Percentiles rank a stretch among this genome's conserved stretches.
Conservation (phyloP, 2,329 filamentous ascomycete species). For the Verticillium dahliae region DNA sequence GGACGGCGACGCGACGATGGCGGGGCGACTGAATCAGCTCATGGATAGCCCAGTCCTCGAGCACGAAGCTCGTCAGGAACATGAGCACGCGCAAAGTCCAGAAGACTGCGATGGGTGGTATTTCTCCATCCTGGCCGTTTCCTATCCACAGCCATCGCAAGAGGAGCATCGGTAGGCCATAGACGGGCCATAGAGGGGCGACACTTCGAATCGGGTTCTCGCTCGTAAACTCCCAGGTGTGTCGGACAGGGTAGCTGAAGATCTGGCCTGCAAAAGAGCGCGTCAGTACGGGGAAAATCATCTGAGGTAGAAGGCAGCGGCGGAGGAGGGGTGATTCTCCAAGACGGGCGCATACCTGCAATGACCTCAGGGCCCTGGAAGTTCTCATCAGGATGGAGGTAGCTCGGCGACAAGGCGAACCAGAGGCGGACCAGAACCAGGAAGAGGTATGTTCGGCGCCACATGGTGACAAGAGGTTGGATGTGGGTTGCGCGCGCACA, state of each 20-base stretch:
- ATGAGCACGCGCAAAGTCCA: conserved; percentile 84
- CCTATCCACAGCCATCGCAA: conserved; percentile 90
- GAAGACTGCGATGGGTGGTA: conserved; percentile 81
- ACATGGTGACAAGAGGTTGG: conserved; percentile 52
- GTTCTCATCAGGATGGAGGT: conserved; percentile 97
- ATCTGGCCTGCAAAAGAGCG: conserved; percentile 61
- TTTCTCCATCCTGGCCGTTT: conserved; percentile 67
- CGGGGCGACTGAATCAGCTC: conserved; percentile 76
- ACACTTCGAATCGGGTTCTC: conserved; percentile 86
- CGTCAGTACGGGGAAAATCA: not conserved
- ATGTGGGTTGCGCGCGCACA: not conserved
- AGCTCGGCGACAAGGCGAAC: conserved; percentile 91
- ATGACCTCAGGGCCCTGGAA: conserved; percentile 98
- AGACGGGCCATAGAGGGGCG: conserved; percentile 93
- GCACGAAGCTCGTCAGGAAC: conserved; percentile 91
- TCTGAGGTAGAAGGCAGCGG: not conserved
- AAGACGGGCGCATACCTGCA: conserved; percentile 61
- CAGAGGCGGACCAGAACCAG: conserved; percentile 83
- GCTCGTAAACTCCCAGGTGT: conserved; percentile 95
- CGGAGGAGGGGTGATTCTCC: not conserved
- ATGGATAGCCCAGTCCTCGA: conserved; percentile 96
- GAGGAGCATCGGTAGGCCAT: conserved; percentile 88
- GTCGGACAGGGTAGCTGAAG: conserved; percentile 82
- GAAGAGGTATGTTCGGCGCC: conserved; percentile 82
- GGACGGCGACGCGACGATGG: conserved; percentile 64